Conservation (phyloP, 1,284 basidiomycete genomes). For the Cryptococcus sp. region DNA sequence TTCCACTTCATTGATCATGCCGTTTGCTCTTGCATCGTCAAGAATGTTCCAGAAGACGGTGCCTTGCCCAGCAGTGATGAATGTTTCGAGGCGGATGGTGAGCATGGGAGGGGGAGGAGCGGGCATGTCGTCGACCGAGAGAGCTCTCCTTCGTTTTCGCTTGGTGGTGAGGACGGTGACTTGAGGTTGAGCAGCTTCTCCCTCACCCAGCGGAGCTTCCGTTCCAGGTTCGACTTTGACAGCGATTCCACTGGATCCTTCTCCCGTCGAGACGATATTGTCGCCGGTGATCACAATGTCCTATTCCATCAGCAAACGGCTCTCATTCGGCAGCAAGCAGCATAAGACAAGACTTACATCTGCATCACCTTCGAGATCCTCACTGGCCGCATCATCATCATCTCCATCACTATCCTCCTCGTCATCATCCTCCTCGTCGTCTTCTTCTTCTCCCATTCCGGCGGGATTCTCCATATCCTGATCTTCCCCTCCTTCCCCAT, state of each 20-base stretch:
- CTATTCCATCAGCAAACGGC: neutral
- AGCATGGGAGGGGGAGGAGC: slow-evolving; percentile 40
- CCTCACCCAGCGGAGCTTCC: neutral
- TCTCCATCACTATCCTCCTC: slow-evolving; percentile 17
- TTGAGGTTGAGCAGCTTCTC: slow-evolving; percentile 1
- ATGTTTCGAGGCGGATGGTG: slow-evolving; percentile 35
- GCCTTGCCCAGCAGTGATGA: slow-evolving; percentile 10
- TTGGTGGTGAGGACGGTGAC: slow-evolving; percentile 21
- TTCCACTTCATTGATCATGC: slow-evolving; percentile 21
- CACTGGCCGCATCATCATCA: slow-evolving; percentile 12
- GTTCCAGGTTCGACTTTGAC: slow-evolving; percentile 3
- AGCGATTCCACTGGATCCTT: neutral
- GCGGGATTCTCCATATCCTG: slow-evolving; percentile 58
- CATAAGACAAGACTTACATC: neutral
- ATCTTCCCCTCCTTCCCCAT: slow-evolving; percentile 11
- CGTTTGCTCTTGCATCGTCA: slow-evolving; percentile 27
- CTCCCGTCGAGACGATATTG: slow-evolving; percentile 1
- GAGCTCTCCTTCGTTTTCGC: slow-evolving; percentile 18
- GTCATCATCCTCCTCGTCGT: slow-evolving; percentile 18
- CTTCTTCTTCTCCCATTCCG: slow-evolving; percentile 48
- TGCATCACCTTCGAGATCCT: slow-evolving; percentile 16
- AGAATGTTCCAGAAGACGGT: slow-evolving; percentile 39
- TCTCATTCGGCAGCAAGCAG: neutral
- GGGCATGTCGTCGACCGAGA: slow-evolving; percentile 33
- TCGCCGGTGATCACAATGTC: slow-evolving; percentile 6